These are phyloP conservation scores for Mycena maculata DNA, from an alignment of 768 basidiomycete species.

Conservation along the genomic window DNA sequence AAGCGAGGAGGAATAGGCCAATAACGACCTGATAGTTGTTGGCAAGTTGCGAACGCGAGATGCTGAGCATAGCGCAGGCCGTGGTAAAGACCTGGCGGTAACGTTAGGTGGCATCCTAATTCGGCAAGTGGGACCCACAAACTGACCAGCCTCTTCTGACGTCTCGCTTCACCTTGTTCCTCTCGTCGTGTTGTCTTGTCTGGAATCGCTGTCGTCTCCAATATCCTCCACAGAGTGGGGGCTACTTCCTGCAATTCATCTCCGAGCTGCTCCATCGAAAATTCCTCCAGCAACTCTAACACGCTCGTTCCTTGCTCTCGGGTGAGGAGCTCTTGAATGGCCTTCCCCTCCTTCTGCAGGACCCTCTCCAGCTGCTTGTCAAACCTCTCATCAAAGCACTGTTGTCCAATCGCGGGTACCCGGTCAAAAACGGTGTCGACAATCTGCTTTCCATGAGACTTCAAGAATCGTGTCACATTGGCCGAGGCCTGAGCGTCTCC, in stretches of 20 bases:
- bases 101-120: not conserved
- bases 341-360: slow-evolving; percentile 16
- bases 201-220: not conserved
- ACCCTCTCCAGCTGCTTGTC: not conserved
- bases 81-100: not conserved
- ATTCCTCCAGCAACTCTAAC: slow-evolving; percentile 1
- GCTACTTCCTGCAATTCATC: not conserved
- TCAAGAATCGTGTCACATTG: slow-evolving; percentile 1
- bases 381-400: slow-evolving; percentile 3
- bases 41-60: not conserved
- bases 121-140: slow-evolving; percentile 15
- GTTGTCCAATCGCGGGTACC: slow-evolving; percentile 7
- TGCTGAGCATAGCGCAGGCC: not conserved
- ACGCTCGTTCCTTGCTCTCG: not conserved
- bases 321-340: slow-evolving; percentile 18
- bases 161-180: not conserved
- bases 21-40: slow-evolving; percentile 7
- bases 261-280: slow-evolving; percentile 22
- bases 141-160: not conserved
- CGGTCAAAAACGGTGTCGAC: not conserved
- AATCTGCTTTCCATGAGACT: not conserved
- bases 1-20: not conserved
- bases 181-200: not conserved
- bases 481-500: not conserved
- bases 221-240: slow-evolving; percentile 6